phyloP scores from a whole-genome alignment of 371 early-diverging fungal genomes.

The Funneliformis caledonium region DNA sequence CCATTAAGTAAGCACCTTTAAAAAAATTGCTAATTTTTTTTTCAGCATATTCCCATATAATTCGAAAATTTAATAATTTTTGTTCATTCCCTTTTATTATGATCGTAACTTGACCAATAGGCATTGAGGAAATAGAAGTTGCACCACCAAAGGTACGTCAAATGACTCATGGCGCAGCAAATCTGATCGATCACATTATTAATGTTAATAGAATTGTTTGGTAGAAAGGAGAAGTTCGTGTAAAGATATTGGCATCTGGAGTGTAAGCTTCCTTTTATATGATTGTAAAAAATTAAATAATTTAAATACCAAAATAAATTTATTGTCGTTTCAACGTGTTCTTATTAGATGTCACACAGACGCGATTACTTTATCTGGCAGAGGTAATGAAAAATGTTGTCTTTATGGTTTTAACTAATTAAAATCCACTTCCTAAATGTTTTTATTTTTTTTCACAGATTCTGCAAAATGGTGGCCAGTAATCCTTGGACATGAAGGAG shows the following conservation, averaged over 20 bases:
- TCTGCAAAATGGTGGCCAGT: slow-evolving; percentile 83
- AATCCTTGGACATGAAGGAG: slow-evolving; percentile 96
- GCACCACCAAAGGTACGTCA: slow-evolving; percentile 77
- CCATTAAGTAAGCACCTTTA: slow-evolving; percentile 78
- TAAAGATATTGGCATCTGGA: slow-evolving; percentile 89
- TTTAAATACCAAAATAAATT: background rate
- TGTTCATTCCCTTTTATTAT: background rate
- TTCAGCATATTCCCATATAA: background rate
- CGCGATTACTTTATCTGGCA: slow-evolving; percentile 90
- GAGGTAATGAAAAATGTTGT: slow-evolving; percentile 52
- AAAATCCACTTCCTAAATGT: background rate
- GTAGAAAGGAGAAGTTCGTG: slow-evolving; percentile 89
- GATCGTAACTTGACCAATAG: slow-evolving; percentile 48
- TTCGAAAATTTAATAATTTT: slow-evolving; percentile 6
- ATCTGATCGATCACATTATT: background rate
- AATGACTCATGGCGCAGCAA: background rate
- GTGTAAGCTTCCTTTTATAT: slow-evolving; percentile 56
- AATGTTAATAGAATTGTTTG: background rate
- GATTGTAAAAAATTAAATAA: background rate
- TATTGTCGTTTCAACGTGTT: background rate
- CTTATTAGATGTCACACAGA: slow-evolving; percentile 85
- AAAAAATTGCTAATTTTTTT: background rate
- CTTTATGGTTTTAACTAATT: background rate
- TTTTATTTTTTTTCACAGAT: slow-evolving; percentile 52
- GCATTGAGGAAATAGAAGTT: slow-evolving; percentile 90